phyloP scores from a whole-genome alignment of 345 rosid genomes.

The Diplotaxis tenuifolia region DNA sequence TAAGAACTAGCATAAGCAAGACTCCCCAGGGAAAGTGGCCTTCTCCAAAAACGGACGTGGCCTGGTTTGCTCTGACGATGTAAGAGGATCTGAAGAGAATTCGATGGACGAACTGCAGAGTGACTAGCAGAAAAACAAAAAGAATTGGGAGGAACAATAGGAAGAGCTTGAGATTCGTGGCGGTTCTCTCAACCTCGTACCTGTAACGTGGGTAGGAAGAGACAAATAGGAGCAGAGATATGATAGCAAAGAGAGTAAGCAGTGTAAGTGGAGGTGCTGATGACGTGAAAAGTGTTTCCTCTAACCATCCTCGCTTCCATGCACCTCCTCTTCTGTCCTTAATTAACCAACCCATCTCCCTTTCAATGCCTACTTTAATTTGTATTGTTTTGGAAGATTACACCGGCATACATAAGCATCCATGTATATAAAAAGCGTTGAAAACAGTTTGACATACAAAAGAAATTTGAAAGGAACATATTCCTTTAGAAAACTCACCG shows the following conservation, averaged over 20 bases:
- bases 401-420: background rate
- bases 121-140: constrained; percentile 44
- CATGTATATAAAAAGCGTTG: background rate
- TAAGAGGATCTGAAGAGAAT: constrained; percentile 36
- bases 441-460: background rate
- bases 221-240: constrained; percentile 45
- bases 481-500: background rate
- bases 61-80: constrained; percentile 32
- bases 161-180: constrained; percentile 51
- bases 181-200: constrained; percentile 45
- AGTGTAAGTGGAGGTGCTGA: constrained; percentile 64
- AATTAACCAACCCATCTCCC: constrained; percentile 48
- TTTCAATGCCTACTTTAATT: constrained; percentile 5
- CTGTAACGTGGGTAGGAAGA: constrained; percentile 55
- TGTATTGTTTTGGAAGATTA: background rate
- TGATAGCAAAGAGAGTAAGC: constrained; percentile 50
- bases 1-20: constrained; percentile 43
- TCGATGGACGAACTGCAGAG: constrained; percentile 35
- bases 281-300: constrained; percentile 46
- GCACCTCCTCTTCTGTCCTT: constrained; percentile 61
- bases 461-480: background rate
- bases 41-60: constrained; percentile 24
- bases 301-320: constrained; percentile 71
- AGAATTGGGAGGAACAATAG: constrained; percentile 59
- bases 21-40: constrained; percentile 63